phyloP scores from a whole-genome alignment of 2,329 filamentous ascomycete genomes.

The Exutisphaerella laricina region DNA sequence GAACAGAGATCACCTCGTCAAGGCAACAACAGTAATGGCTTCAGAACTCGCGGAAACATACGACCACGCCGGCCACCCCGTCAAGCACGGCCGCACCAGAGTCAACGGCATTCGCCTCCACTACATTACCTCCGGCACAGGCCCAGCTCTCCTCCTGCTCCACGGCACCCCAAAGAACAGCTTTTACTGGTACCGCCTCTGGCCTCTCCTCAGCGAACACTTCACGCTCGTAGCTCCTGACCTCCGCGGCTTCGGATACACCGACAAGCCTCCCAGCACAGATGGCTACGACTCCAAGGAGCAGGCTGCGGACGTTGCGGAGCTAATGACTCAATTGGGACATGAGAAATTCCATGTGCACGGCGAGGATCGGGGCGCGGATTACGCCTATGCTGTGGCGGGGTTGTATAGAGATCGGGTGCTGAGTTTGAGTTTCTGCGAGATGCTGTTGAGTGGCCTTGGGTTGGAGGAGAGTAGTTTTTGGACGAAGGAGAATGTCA shows the following conservation, averaged over 20 bases:
- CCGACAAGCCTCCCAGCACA: slow-evolving; percentile 36
- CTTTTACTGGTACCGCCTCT: slow-evolving; percentile 37
- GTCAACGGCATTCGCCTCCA: slow-evolving; percentile 33
- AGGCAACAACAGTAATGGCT: slow-evolving; percentile 5
- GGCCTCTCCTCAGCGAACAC: slow-evolving; percentile 33
- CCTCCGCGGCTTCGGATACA: slow-evolving; percentile 37
- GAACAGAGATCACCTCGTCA: background rate
- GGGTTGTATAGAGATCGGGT: slow-evolving; percentile 32
- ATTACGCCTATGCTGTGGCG: slow-evolving; percentile 35
- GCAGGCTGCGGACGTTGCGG: slow-evolving; percentile 34
- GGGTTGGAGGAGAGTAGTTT: slow-evolving; percentile 31
- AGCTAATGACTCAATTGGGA: slow-evolving; percentile 34
- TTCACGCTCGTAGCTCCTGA: slow-evolving; percentile 37
- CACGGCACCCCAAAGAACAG: slow-evolving; percentile 33
- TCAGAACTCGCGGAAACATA: slow-evolving; percentile 27
- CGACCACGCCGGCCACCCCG: slow-evolving; percentile 27
- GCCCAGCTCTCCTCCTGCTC: slow-evolving; percentile 29
- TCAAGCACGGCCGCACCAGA: slow-evolving; percentile 29
- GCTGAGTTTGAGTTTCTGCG: slow-evolving; percentile 29
- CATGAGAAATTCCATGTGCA: slow-evolving; percentile 33
- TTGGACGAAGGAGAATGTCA: slow-evolving; percentile 31
- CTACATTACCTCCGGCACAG: slow-evolving; percentile 31
- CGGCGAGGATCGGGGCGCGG: slow-evolving; percentile 34
- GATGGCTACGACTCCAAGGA: slow-evolving; percentile 36
- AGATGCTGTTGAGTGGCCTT: slow-evolving; percentile 33